Conservation (phyloP, 2,329 filamentous ascomycete genomes). For the Apiospora sp. region DNA sequence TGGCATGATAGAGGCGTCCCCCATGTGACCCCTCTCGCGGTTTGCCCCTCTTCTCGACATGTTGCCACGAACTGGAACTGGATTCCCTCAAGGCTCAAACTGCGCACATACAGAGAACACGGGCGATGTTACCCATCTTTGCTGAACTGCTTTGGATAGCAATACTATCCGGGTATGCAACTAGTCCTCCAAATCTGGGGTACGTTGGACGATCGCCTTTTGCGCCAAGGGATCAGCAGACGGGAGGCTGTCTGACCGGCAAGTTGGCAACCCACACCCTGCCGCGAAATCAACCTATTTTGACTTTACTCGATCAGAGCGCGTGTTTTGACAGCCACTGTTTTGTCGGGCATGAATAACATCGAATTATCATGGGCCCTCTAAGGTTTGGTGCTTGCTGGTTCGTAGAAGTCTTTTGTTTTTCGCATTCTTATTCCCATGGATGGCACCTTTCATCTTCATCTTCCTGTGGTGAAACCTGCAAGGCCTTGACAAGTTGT, state of each 20-base stretch:
- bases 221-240: conserved; percentile 20
- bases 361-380: background rate
- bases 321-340: conserved; percentile 8
- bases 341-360: conserved; percentile 15
- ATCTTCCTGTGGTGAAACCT: conserved; percentile 2
- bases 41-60: conserved; percentile 10
- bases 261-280: conserved; percentile 3
- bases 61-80: conserved; percentile 7
- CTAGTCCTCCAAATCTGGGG: conserved; percentile 19
- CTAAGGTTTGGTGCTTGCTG: conserved; percentile 16
- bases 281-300: conserved; percentile 10
- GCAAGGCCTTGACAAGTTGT: background rate
- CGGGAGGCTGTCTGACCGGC: conserved; percentile 17
- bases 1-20: conserved; percentile 17
- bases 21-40: conserved; percentile 13
- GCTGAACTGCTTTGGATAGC: background rate
- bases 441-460: background rate
- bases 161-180: conserved; percentile 9
- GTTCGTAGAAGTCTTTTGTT: background rate
- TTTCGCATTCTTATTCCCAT: conserved; percentile 14
- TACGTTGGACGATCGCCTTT: conserved; percentile 14
- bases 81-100: conserved; percentile 10
- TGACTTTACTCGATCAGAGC: conserved; percentile 13
- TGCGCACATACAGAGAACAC: background rate
- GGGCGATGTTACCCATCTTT: conserved; percentile 14